Evolutionary conservation across 2,329 filamentous ascomycete species (phyloP).

Genomic region (Ophiostoma angusticollis): DNA sequence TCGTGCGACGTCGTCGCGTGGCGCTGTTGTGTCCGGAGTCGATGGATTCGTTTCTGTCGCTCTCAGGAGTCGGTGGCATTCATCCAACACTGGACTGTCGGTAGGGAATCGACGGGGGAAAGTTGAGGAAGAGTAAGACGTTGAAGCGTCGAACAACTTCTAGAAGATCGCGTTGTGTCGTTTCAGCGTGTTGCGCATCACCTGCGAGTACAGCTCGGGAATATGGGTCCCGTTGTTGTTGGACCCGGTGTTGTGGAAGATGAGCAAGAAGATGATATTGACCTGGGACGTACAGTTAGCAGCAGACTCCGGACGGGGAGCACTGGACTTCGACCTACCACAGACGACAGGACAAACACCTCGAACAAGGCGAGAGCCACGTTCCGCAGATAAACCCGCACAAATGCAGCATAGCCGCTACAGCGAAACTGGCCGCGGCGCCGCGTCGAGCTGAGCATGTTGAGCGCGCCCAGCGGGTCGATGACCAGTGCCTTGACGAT

Average conservation of each 20-base stretch:
- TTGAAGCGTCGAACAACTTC: too few species aligned
- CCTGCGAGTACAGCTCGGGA: constrained; percentile 9
- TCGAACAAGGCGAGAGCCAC: neutral
- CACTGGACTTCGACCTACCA: neutral
- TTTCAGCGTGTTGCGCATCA: constrained; percentile 11
- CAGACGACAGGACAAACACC: constrained; percentile 3
- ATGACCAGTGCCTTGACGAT: neutral
- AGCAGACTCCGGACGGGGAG: neutral
- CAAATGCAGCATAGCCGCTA: neutral
- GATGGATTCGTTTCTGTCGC: too few species aligned
- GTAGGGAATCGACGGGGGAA: too few species aligned
- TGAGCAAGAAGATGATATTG: constrained; percentile 8
- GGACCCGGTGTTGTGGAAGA: constrained; percentile 3
- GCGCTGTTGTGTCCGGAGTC: too few species aligned
- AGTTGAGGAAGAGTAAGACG: too few species aligned
- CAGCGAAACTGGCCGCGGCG: neutral
- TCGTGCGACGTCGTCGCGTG: too few species aligned
- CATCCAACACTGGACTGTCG: too few species aligned
- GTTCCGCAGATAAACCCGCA: neutral
- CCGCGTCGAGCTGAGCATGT: neutral
- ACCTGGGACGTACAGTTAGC: constrained; percentile 2
- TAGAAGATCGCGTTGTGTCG: constrained; percentile 6
- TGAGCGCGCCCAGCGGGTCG: neutral
- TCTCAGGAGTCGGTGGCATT: too few species aligned
- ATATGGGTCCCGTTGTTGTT: constrained; percentile 4